A percentile compares a stretch with the other conserved stretches of the same genome.
Conservation (phyloP, 1,139 yeast species). For the Scheffersomyces segobiensis region DNA sequence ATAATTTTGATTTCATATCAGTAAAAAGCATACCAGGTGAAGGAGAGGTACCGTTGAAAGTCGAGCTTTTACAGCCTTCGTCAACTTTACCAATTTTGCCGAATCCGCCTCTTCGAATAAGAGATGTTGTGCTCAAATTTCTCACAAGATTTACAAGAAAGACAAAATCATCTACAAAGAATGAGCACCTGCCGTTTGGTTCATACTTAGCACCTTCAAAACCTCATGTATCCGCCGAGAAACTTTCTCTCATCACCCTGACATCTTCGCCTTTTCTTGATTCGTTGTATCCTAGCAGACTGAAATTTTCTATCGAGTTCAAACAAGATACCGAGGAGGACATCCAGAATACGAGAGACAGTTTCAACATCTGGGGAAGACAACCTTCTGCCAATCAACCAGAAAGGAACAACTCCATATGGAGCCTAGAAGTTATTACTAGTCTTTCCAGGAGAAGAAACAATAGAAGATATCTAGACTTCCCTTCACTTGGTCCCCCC, state of each 20-base stretch:
- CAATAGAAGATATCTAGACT: background rate
- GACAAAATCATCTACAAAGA: background rate
- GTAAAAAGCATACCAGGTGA: background rate
- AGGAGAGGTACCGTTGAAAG: background rate
- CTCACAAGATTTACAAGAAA: background rate
- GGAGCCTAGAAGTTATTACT: background rate
- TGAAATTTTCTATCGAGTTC: background rate
- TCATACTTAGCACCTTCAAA: background rate
- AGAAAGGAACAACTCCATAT: background rate
- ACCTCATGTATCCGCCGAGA: background rate
- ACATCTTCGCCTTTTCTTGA: background rate
- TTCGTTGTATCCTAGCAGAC: background rate
- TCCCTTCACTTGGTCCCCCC: background rate
- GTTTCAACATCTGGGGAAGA: background rate
- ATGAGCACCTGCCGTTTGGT: background rate
- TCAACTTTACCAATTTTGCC: conserved; percentile 1
- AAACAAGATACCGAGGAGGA: background rate
- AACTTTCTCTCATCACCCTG: background rate
- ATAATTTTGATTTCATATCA: background rate
- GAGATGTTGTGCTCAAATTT: background rate
- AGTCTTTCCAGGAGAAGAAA: background rate
- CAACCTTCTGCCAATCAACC: background rate
- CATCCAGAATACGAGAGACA: background rate
- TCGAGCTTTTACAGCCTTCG: background rate
- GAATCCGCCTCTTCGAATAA: conserved; percentile 8